These are phyloP conservation scores for Phaseolus lunatus DNA, from an alignment of 306 rosid species.

Conservation along the genomic window DNA sequence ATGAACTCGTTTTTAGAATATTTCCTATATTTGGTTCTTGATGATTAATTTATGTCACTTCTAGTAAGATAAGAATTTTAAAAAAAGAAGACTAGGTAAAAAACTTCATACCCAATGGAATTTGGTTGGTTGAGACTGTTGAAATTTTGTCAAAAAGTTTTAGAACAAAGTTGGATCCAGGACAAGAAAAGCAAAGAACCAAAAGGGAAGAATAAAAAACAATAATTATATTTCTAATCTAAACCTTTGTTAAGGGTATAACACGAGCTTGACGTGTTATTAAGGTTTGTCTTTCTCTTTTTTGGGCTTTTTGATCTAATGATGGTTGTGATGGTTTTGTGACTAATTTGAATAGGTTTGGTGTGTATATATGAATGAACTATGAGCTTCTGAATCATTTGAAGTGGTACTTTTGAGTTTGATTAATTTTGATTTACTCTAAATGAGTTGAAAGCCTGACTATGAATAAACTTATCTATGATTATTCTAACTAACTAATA, in stretches of 20 bases:
- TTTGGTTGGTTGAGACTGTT: constrained; percentile 17
- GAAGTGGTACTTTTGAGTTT: not conserved
- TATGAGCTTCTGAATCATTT: not conserved
- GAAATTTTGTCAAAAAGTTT: not conserved
- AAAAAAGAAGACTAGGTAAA: constrained; percentile 70
- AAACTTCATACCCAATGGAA: not conserved
- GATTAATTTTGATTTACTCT: not conserved
- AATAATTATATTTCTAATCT: not conserved
- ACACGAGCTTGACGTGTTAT: no score
- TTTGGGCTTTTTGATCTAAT: not conserved
- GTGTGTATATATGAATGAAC: not conserved
- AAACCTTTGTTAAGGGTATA: not conserved
- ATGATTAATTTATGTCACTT: constrained; percentile 19
- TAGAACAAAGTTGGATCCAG: not conserved
- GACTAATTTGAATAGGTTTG: not conserved
- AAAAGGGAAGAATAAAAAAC: not conserved
- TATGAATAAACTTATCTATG: no score
- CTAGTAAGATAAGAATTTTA: constrained; percentile 44
- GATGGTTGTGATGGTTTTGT: not conserved
- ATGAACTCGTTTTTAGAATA: constrained; percentile 37
- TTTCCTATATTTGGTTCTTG: constrained; percentile 16
- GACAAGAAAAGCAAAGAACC: not conserved
- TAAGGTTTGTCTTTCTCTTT: not conserved
- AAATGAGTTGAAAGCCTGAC: not conserved
- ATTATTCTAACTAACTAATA: no score